These are phyloP conservation scores for Zasmidium citrigriseum DNA, from an alignment of 2,329 filamentous ascomycete genomes.

Conservation along the genomic window DNA sequence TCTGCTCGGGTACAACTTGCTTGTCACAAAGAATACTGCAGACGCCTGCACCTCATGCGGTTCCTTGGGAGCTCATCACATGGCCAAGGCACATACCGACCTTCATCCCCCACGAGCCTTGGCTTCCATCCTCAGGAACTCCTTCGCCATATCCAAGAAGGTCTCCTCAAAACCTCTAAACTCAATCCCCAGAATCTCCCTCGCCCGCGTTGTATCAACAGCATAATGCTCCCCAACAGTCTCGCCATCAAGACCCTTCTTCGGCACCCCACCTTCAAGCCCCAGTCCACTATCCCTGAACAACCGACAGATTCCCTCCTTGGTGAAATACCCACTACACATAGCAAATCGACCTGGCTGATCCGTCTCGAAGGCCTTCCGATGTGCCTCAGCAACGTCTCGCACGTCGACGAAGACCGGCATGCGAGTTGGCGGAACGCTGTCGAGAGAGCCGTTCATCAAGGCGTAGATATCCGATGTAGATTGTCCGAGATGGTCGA, in stretches of 20 bases:
- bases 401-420: constrained; percentile 22
- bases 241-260: neutral
- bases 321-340: constrained; percentile 4
- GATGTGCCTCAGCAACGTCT: constrained; percentile 32
- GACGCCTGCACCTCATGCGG: too few relatives aligned
- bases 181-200: neutral
- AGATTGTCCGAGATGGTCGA: constrained; percentile 3
- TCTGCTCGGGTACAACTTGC: too few relatives aligned
- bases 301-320: constrained; percentile 2
- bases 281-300: neutral
- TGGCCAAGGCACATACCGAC: neutral
- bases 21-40: too few relatives aligned
- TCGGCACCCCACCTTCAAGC: neutral
- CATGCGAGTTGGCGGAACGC: constrained; percentile 3
- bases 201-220: constrained; percentile 2
- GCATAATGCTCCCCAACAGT: constrained; percentile 3
- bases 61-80: too few relatives aligned
- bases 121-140: constrained; percentile 1
- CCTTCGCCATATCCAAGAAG: constrained; percentile 5
- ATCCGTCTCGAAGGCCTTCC: constrained; percentile 21
- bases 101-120: neutral
- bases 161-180: neutral
- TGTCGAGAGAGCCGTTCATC: neutral
- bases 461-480: constrained; percentile 2
- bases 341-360: constrained; percentile 4